Percentiles rank a stretch among this genome's conserved stretches.
Evolutionary conservation across 495 filamentous ascomycete genomes (phyloP).

Genomic region (Thermochaetoides thermophila): DNA sequence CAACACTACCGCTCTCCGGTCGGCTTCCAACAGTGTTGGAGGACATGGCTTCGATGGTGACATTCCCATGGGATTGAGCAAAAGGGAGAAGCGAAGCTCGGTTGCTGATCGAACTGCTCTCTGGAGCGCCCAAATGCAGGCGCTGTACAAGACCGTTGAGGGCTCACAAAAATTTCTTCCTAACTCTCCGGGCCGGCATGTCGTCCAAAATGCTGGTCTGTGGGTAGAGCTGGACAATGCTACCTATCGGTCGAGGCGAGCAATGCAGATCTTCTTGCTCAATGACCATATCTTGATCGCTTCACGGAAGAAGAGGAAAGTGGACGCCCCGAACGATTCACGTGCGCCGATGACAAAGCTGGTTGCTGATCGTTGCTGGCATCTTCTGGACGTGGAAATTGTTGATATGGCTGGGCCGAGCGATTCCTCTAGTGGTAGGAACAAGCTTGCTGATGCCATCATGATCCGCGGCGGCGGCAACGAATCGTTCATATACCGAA

Average conservation of each 20-base stretch:
- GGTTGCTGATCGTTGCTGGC: slow-evolving; percentile 89
- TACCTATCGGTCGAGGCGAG: slow-evolving; percentile 77
- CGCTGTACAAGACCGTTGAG: slow-evolving; percentile 87
- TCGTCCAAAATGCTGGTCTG: slow-evolving; percentile 72
- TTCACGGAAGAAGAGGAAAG: slow-evolving; percentile 75
- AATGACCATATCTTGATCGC: slow-evolving; percentile 93
- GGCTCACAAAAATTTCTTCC: slow-evolving; percentile 94
- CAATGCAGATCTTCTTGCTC: slow-evolving; percentile 78
- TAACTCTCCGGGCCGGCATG: slow-evolving; percentile 77
- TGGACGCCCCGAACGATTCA: slow-evolving; percentile 47
- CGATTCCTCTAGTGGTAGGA: slow-evolving; percentile 38
- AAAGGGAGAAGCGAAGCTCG: slow-evolving; percentile 57
- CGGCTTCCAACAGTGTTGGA: slow-evolving; percentile 38
- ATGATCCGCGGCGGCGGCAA: slow-evolving; percentile 69
- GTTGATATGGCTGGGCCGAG: slow-evolving; percentile 63
- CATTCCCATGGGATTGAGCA: slow-evolving; percentile 38
- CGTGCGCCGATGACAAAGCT: slow-evolving; percentile 59
- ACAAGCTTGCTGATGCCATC: slow-evolving; percentile 72
- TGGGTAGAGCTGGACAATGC: slow-evolving; percentile 97
- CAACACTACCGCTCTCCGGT: slow-evolving; percentile 57
- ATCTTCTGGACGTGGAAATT: slow-evolving; percentile 82
- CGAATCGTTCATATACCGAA: slow-evolving; percentile 86
- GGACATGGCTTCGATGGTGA: slow-evolving; percentile 16
- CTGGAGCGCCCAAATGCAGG: slow-evolving; percentile 79
- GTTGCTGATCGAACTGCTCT: slow-evolving; percentile 92